Evolutionary conservation across 768 basidiomycete genomes (phyloP).

Genomic region (Gelatoporia subvermispora): DNA sequence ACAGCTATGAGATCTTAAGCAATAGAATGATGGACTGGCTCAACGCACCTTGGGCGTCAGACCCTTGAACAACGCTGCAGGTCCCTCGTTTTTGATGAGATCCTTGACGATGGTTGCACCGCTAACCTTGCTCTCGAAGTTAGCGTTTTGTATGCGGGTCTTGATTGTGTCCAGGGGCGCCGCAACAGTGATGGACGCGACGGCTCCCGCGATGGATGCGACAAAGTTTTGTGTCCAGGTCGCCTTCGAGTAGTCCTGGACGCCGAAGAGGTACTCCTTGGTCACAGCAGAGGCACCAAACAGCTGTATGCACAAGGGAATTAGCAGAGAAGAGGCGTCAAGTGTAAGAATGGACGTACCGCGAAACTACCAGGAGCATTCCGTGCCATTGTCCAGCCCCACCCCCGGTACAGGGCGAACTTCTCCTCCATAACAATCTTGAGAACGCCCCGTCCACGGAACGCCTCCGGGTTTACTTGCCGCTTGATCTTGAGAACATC

Average conservation of each 20-base stretch:
- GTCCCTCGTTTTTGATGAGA: slow-evolving; percentile 82
- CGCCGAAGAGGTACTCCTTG: slow-evolving; percentile 88
- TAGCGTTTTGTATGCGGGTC: slow-evolving; percentile 97
- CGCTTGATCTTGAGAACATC: slow-evolving; percentile 98
- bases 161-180: slow-evolving; percentile 96
- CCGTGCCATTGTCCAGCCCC: slow-evolving; percentile 98
- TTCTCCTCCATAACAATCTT: slow-evolving; percentile 92
- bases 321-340: not conserved
- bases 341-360: slow-evolving; percentile 41
- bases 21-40: slow-evolving; percentile 2
- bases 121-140: slow-evolving; percentile 82
- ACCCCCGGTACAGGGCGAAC: slow-evolving; percentile 88
- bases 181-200: slow-evolving; percentile 92
- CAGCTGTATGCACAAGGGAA: slow-evolving; percentile 48
- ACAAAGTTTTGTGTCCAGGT: slow-evolving; percentile 98
- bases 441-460: slow-evolving; percentile 88
- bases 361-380: slow-evolving; percentile 96
- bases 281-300: slow-evolving; percentile 95
- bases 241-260: slow-evolving; percentile 88
- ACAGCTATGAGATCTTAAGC: slow-evolving; percentile 12
- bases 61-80: slow-evolving; percentile 89
- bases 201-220: slow-evolving; percentile 89
- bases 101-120: slow-evolving; percentile 82
- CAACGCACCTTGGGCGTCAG: slow-evolving; percentile 87
- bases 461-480: slow-evolving; percentile 97